A percentile compares a stretch with the other conserved stretches of the same genome.
Evolutionary conservation across 768 basidiomycete species (phyloP).

Genomic region (Lactifluus subvellereus): DNA sequence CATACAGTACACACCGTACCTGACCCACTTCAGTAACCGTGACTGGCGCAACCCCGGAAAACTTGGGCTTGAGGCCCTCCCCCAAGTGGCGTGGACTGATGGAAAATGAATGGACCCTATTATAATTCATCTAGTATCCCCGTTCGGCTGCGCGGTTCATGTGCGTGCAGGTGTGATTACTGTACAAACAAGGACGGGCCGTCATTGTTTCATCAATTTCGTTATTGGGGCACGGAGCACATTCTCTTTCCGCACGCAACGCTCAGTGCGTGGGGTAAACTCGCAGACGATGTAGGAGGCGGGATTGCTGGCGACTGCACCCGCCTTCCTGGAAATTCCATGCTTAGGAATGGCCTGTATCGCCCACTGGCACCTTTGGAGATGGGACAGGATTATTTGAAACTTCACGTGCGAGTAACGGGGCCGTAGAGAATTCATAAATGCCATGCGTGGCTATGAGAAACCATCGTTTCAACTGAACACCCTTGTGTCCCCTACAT

Average conservation of each 20-base stretch:
- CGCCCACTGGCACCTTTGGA: not conserved
- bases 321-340: not conserved
- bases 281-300: not conserved
- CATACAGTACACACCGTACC: not conserved
- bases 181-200: not conserved
- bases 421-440: not conserved
- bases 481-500: conserved; percentile 66
- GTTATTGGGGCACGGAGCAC: not conserved
- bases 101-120: not conserved
- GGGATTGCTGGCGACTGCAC: not conserved
- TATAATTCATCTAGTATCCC: not conserved
- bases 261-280: not conserved
- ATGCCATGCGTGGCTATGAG: conserved; percentile 23
- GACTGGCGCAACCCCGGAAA: too few species aligned
- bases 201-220: not conserved
- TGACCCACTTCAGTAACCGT: not conserved
- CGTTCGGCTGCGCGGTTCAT: not conserved
- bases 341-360: not conserved
- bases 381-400: not conserved
- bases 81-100: not conserved
- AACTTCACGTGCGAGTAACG: not conserved
- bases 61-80: too few species aligned
- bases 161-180: not conserved
- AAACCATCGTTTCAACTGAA: conserved; percentile 43
- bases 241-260: not conserved